phyloP scores from a whole-genome alignment of 1,284 basidiomycete species.

The Fomitopsis pinicola region DNA sequence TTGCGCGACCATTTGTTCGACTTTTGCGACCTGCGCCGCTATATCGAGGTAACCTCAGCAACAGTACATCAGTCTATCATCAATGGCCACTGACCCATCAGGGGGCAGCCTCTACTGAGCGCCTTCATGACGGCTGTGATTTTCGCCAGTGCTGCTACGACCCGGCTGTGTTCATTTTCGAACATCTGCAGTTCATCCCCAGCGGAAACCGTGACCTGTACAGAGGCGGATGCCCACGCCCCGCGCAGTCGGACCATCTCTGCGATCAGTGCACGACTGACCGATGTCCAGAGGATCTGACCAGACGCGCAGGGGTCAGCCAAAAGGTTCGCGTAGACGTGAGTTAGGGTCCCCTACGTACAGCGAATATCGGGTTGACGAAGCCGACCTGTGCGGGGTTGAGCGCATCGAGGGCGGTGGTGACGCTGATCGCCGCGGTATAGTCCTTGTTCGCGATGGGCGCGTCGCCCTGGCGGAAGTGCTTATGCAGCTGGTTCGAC shows the following conservation, averaged over 20 bases:
- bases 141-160: constrained; percentile 12
- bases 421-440: constrained; percentile 17
- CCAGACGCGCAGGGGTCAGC: background rate
- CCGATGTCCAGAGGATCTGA: constrained; percentile 24
- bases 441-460: constrained; percentile 20
- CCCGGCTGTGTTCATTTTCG: constrained; percentile 4
- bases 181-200: constrained; percentile 1
- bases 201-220: background rate
- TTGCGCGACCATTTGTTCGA: background rate
- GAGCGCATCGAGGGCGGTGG: constrained; percentile 13
- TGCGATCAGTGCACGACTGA: constrained; percentile 21
- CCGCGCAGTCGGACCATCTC: constrained; percentile 16
- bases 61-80: background rate
- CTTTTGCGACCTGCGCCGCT: background rate
- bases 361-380: constrained; percentile 25
- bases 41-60: background rate
- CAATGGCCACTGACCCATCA: constrained; percentile 15
- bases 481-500: constrained; percentile 24
- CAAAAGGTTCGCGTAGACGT: background rate
- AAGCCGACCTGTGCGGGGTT: constrained; percentile 9
- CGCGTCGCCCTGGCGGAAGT: constrained; percentile 15
- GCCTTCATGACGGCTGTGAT: constrained; percentile 17
- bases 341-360: constrained; percentile 5
- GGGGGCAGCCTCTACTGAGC: constrained; percentile 15
- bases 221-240: constrained; percentile 9